Conservation (phyloP, 2,329 filamentous ascomycete genomes). For the Venturia nashicola region DNA sequence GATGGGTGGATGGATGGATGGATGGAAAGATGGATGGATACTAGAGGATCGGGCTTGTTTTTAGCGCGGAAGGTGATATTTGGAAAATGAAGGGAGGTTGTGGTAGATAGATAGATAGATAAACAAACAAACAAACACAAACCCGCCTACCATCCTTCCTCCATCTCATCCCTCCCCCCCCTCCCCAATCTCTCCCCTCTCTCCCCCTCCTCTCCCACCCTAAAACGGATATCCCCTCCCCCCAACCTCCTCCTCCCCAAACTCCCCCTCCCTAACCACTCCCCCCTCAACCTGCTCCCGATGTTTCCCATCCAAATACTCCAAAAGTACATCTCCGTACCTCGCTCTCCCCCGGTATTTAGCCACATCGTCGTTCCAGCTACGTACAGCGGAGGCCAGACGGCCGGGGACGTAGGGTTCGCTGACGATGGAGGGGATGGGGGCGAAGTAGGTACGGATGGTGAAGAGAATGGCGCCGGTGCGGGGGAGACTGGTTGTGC, state of each 20-base stretch:
- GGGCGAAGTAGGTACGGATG: constrained; percentile 69
- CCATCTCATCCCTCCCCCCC: too few relatives aligned
- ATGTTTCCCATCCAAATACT: constrained; percentile 66
- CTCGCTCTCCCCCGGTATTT: constrained; percentile 67
- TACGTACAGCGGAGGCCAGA: constrained; percentile 64
- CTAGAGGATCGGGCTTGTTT: too few relatives aligned
- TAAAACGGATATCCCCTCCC: background rate
- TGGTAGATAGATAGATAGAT: too few relatives aligned
- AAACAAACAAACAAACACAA: too few relatives aligned
- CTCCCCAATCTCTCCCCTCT: too few relatives aligned
- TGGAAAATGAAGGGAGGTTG: too few relatives aligned
- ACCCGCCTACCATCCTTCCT: too few relatives aligned
- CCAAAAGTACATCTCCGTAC: constrained; percentile 61
- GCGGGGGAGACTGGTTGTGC: constrained; percentile 30
- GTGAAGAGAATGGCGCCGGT: constrained; percentile 52
- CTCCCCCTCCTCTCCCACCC: background rate
- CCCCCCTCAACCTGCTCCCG: constrained; percentile 58
- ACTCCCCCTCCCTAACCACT: constrained; percentile 48
- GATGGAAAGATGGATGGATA: too few relatives aligned
- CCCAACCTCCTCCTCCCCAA: constrained; percentile 25
- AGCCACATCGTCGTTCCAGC: constrained; percentile 68
- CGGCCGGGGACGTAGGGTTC: constrained; percentile 69
- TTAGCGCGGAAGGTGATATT: too few relatives aligned
- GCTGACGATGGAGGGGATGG: constrained; percentile 51
- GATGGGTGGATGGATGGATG: too few relatives aligned